A percentile compares a stretch with the other conserved stretches of the same genome.
Evolutionary conservation across 768 basidiomycete species (phyloP).

Genomic region (Hypholoma fasciculare): DNA sequence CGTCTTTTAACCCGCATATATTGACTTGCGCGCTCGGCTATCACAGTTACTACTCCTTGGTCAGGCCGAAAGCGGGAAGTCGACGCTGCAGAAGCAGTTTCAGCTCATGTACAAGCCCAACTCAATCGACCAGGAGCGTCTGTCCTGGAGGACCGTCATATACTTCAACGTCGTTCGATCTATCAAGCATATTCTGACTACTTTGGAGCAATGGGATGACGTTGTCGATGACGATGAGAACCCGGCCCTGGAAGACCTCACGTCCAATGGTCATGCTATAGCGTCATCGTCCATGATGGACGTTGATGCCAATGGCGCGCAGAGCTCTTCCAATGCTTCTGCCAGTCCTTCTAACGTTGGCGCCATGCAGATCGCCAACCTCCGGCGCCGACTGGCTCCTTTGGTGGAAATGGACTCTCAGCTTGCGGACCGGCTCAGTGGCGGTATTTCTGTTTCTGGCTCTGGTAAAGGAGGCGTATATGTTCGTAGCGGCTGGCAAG

Average conservation of each 20-base stretch:
- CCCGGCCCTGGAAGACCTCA: slow-evolving; percentile 28
- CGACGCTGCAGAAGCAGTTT: slow-evolving; percentile 77
- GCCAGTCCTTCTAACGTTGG: slow-evolving; percentile 29
- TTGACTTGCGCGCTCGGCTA: slow-evolving; percentile 19
- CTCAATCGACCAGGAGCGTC: slow-evolving; percentile 66
- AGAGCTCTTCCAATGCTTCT: slow-evolving; percentile 26
- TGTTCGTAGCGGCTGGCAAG: slow-evolving; percentile 83
- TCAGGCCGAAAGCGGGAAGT: slow-evolving; percentile 79
- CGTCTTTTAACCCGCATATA: slow-evolving; percentile 32
- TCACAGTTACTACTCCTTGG: slow-evolving; percentile 69
- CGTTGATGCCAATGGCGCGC: slow-evolving; percentile 18
- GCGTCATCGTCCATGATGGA: slow-evolving; percentile 39
- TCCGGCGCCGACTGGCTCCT: slow-evolving; percentile 60
- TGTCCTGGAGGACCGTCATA: slow-evolving; percentile 72
- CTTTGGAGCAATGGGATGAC: slow-evolving; percentile 64
- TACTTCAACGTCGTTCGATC: slow-evolving; percentile 78
- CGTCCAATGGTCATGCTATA: slow-evolving; percentile 31
- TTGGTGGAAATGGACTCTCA: slow-evolving; percentile 61
- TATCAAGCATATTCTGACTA: slow-evolving; percentile 66
- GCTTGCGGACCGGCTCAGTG: slow-evolving; percentile 72
- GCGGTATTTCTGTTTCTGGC: slow-evolving; percentile 69
- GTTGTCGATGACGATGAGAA: slow-evolving; percentile 45
- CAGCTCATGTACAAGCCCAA: slow-evolving; percentile 80
- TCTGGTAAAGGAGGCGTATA: slow-evolving; percentile 77
- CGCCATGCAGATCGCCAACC: slow-evolving; percentile 46